phyloP scores from a whole-genome alignment of 2,329 filamentous ascomycete genomes.

The Ophidiomyces ophidiicola region DNA sequence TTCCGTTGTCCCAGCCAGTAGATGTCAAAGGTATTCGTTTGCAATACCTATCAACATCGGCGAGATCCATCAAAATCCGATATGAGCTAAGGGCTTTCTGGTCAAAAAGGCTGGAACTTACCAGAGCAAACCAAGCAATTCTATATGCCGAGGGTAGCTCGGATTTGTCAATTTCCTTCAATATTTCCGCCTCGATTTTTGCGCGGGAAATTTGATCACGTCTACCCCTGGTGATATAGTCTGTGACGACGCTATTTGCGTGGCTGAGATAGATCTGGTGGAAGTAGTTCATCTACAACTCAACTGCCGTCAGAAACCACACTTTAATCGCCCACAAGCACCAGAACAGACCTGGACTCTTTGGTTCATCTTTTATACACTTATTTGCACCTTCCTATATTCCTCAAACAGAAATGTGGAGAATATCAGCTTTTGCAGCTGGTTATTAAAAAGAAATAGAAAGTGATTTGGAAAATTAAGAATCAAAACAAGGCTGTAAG shows the following conservation, averaged over 20 bases:
- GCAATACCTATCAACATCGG: slow-evolving; percentile 17
- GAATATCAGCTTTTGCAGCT: too few species aligned
- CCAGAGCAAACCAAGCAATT: slow-evolving; percentile 19
- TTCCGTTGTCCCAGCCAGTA: slow-evolving; percentile 18
- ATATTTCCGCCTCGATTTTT: slow-evolving; percentile 18
- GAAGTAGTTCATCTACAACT: slow-evolving; percentile 10
- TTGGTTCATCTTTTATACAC: too few species aligned
- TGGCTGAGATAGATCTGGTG: slow-evolving; percentile 18
- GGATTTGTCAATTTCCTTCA: slow-evolving; percentile 17
- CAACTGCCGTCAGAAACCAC: background rate
- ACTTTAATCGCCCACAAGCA: too few species aligned
- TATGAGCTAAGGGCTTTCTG: background rate
- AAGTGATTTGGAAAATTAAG: too few species aligned
- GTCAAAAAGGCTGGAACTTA: slow-evolving; percentile 8
- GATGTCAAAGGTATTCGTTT: slow-evolving; percentile 18
- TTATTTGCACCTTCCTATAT: too few species aligned
- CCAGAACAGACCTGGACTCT: too few species aligned
- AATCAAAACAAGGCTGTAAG: too few species aligned
- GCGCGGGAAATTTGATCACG: slow-evolving; percentile 16
- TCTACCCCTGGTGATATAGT: slow-evolving; percentile 12
- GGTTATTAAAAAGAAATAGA: too few species aligned
- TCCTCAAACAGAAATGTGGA: too few species aligned
- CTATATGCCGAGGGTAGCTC: slow-evolving; percentile 17
- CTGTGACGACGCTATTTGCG: slow-evolving; percentile 16
- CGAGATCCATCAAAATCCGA: background rate